Percentiles rank a stretch among this genome's conserved stretches.
Evolutionary conservation across 2,329 filamentous ascomycete genomes (phyloP).

Genomic region (Xylaria sp.): DNA sequence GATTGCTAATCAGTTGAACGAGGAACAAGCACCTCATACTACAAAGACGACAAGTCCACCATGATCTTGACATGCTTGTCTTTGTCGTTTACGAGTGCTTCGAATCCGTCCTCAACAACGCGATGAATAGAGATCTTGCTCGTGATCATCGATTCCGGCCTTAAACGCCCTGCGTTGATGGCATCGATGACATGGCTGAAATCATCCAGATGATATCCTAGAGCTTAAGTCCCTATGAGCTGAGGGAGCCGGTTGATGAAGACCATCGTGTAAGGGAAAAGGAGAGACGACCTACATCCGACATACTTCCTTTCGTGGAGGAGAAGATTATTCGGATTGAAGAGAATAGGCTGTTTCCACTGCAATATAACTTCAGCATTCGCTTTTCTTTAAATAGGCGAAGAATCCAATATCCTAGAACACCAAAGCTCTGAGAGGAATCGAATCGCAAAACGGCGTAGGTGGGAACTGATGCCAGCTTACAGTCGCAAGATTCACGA

Average conservation of each 20-base stretch:
- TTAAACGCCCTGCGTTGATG: constrained; percentile 59
- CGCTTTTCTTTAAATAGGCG: no score
- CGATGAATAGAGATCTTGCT: constrained; percentile 65
- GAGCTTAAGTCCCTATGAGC: constrained; percentile 40
- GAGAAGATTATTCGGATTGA: constrained; percentile 65
- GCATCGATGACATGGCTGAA: constrained; percentile 68
- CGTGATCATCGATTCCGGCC: constrained; percentile 70
- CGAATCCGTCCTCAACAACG: constrained; percentile 67
- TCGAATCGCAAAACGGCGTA: background rate
- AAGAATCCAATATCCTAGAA: background rate
- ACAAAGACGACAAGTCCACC: constrained; percentile 55
- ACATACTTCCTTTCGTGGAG: constrained; percentile 64
- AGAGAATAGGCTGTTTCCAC: constrained; percentile 66
- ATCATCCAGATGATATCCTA: constrained; percentile 55
- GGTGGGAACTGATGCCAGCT: background rate
- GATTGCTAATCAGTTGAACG: no score
- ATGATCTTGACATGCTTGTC: constrained; percentile 72
- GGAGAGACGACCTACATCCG: constrained; percentile 45
- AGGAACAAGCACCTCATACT: background rate
- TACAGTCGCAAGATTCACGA: constrained; percentile 71
- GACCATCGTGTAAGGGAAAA: background rate
- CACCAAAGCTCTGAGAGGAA: background rate
- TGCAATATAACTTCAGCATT: constrained; percentile 9
- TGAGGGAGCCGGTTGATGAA: background rate
- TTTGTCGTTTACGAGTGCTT: constrained; percentile 67